Base-by-base conservation (phyloP, 257 asterid species). In the Primulina eburnea region DNA sequence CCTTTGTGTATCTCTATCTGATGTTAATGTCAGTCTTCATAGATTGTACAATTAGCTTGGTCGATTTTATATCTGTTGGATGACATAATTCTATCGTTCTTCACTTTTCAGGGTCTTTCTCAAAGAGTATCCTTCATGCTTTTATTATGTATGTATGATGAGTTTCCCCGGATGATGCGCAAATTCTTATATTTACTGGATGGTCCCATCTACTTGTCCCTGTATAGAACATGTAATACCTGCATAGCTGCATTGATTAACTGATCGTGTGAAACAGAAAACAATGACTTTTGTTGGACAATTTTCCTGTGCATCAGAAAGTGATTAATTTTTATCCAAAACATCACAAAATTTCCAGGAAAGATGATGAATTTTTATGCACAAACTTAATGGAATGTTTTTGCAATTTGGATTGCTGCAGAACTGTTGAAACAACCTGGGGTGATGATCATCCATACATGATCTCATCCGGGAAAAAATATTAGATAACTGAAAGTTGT, bases 1-100 rank as follows among this genome's bases (percentile, higher is more conserved):
- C 65, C 65, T 61, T 65, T 65, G 38, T 29, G 47, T 61, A 77
- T 68, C 65, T 64, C 71, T 58, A 7, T 56, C 21, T 37, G 68
- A 57, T 72, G 59, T 43, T 65, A 55, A 26, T 71, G 32, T 71
- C 35, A 60, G 64, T 73, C 64, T 58, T 18, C 57, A 14, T 50
- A 50, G 21, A 50, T 16, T 5, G 21, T 50, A 5, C 57, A 50
- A 17, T 17, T 4, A 50, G 8, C 16, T 43, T 50, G 57, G 21
- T 17, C 0, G 21, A 50, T 50, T 50, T 50, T 4, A 50, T 50
- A 4, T 50, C 2, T 14, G 21, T 16, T 50, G 8, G 8, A 50
- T 14, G 57, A 17, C n/a, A 4, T 50, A 50, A 50, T 50, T 50
- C 57, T 17, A 5, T 50, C 8, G 21, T 50, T 50, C 57, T 50